Percentiles rank a stretch among this genome's conserved stretches.
Evolutionary conservation across 1,284 basidiomycete genomes (phyloP).

Genomic region (Apiotrichum brassicae): DNA sequence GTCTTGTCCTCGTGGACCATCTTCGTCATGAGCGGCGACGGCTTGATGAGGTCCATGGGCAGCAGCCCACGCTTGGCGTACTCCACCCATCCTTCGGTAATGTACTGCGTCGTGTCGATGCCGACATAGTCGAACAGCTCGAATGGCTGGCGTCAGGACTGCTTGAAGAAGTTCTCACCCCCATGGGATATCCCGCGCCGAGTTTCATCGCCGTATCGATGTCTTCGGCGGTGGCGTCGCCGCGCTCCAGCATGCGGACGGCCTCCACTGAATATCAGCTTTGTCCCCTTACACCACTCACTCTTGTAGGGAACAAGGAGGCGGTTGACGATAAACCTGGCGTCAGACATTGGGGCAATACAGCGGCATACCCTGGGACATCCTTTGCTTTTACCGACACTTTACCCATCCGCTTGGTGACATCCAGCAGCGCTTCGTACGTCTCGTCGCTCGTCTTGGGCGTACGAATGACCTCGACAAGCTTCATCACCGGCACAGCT

Average conservation of each 20-base stretch:
- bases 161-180: background rate
- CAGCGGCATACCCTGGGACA: conserved; percentile 49
- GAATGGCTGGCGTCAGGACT: conserved; percentile 41
- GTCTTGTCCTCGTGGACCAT: conserved; percentile 51
- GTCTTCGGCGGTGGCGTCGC: conserved; percentile 53
- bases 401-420: conserved; percentile 53
- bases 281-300: conserved; percentile 13
- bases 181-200: conserved; percentile 50
- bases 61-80: conserved; percentile 48
- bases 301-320: conserved; percentile 52
- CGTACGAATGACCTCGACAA: conserved; percentile 54
- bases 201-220: conserved; percentile 57
- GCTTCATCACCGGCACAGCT: conserved; percentile 52
- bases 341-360: conserved; percentile 12
- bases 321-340: conserved; percentile 53
- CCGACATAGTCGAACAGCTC: conserved; percentile 55
- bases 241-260: conserved; percentile 54
- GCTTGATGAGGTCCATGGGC: conserved; percentile 48
- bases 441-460: conserved; percentile 50
- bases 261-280: conserved; percentile 47
- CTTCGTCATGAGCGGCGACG: conserved; percentile 49
- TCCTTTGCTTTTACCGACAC: conserved; percentile 53
- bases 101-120: conserved; percentile 48
- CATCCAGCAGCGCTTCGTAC: conserved; percentile 48
- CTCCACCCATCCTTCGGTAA: conserved; percentile 53